A percentile compares a stretch with the other conserved stretches of the same genome.
Conservation (phyloP, 306 rosid species). For the Begonia loranthoides region DNA sequence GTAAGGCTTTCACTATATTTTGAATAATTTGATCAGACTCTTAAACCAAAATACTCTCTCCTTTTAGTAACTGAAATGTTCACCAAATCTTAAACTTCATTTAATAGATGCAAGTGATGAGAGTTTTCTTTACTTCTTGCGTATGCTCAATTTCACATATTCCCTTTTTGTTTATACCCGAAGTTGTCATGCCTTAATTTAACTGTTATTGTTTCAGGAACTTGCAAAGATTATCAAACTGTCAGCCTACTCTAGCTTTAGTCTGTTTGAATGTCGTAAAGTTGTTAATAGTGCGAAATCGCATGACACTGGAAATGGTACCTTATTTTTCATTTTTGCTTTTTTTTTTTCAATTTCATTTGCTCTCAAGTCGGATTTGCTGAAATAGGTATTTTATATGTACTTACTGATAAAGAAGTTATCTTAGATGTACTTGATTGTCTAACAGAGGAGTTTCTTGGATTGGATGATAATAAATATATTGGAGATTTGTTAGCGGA, state of each 20-base stretch:
- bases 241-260: conserved; percentile 66
- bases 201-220: conserved; percentile 39
- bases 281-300: conserved; percentile 61
- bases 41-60: no score
- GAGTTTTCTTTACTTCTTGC: no score
- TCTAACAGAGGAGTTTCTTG: conserved; percentile 69
- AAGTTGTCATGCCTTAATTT: no score
- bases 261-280: conserved; percentile 78
- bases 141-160: no score
- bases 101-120: no score
- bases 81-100: no score
- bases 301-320: conserved; percentile 73
- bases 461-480: conserved; percentile 83
- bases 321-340: conserved; percentile 1
- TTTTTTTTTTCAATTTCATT: no score
- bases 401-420: conserved; percentile 3
- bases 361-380: no score
- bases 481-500: conserved; percentile 79
- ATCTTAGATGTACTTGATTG: conserved; percentile 23
- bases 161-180: no score
- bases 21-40: no score
- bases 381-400: background rate
- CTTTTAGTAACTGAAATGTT: no score
- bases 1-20: no score
- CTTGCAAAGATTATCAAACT: conserved; percentile 80